These are phyloP conservation scores for Ascochyta koolunga DNA, from an alignment of 2,329 filamentous ascomycete species.

Conservation along the genomic window DNA sequence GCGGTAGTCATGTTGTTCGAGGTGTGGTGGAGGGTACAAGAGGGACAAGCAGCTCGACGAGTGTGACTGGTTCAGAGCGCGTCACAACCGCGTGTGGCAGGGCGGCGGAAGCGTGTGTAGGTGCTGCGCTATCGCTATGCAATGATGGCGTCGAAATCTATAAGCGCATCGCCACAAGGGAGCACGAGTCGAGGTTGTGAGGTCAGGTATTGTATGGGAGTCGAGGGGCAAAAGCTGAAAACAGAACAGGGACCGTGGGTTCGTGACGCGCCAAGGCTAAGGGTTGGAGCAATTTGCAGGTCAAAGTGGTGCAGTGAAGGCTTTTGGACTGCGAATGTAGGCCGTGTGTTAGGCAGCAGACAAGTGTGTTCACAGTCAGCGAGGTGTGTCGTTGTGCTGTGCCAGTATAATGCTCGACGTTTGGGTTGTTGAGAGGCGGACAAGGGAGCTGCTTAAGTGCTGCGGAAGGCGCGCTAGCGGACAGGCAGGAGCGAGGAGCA, in stretches of 20 bases:
- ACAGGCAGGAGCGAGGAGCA: not conserved
- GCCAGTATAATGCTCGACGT: not conserved
- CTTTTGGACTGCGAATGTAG: not conserved
- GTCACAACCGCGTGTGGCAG: slow-evolving; percentile 17
- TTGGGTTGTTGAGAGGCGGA: slow-evolving; percentile 6
- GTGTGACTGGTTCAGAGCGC: slow-evolving; percentile 17
- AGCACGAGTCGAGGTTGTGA: not conserved
- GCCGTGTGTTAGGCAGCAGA: not conserved
- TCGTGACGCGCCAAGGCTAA: slow-evolving; percentile 6
- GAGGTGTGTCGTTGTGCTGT: not conserved
- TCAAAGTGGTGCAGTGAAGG: not conserved
- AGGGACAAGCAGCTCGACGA: too few relatives aligned
- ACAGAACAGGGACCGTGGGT: slow-evolving; percentile 3
- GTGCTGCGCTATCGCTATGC: slow-evolving; percentile 1
- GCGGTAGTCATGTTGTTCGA: slow-evolving; percentile 31
- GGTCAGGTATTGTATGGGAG: not conserved
- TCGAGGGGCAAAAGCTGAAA: not conserved
- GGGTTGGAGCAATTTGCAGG: not conserved
- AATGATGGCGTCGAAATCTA: not conserved
- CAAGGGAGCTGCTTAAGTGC: slow-evolving; percentile 22
- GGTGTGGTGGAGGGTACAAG: not conserved
- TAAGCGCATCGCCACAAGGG: slow-evolving; percentile 4
- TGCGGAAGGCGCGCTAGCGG: slow-evolving; percentile 19
- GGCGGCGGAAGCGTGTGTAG: not conserved
- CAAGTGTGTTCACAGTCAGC: not conserved